A percentile compares a stretch with the other conserved stretches of the same genome.
Conservation (phyloP, 345 rosid species). For the Litchi chinensis region DNA sequence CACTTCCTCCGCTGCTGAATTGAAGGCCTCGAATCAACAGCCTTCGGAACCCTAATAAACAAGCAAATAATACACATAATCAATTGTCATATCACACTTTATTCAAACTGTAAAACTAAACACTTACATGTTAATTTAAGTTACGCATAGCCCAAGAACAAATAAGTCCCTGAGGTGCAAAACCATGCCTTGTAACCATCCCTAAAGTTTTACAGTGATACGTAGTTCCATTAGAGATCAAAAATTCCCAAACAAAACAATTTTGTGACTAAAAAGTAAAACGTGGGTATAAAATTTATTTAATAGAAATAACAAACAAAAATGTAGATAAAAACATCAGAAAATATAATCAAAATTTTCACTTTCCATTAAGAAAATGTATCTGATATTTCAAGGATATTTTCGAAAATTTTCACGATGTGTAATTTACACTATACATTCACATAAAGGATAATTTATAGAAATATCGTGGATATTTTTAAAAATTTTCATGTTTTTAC, state of each 20-base stretch:
- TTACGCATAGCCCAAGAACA: background rate
- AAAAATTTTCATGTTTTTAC: too few relatives aligned
- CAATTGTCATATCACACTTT: background rate
- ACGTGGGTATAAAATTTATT: too few relatives aligned
- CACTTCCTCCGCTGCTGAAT: slow-evolving; percentile 18
- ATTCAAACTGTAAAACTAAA: background rate
- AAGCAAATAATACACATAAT: background rate
- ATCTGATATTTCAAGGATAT: too few relatives aligned
- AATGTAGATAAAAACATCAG: too few relatives aligned
- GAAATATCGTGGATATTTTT: too few relatives aligned
- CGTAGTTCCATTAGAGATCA: background rate
- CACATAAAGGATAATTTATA: too few relatives aligned
- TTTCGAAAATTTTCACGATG: too few relatives aligned
- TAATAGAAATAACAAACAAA: too few relatives aligned
- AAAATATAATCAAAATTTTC: too few relatives aligned
- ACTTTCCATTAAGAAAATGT: too few relatives aligned
- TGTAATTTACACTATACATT: too few relatives aligned
- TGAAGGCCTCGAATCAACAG: slow-evolving; percentile 15
- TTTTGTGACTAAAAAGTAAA: too few relatives aligned
- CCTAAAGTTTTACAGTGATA: background rate
- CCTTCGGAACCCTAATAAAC: slow-evolving; percentile 29
- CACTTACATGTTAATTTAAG: background rate
- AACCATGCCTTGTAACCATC: background rate
- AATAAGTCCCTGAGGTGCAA: background rate
- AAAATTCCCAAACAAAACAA: background rate